A percentile compares a stretch with the other conserved stretches of the same genome.
Conservation (phyloP, 305 asterid species). For the Fraxinus greggii region DNA sequence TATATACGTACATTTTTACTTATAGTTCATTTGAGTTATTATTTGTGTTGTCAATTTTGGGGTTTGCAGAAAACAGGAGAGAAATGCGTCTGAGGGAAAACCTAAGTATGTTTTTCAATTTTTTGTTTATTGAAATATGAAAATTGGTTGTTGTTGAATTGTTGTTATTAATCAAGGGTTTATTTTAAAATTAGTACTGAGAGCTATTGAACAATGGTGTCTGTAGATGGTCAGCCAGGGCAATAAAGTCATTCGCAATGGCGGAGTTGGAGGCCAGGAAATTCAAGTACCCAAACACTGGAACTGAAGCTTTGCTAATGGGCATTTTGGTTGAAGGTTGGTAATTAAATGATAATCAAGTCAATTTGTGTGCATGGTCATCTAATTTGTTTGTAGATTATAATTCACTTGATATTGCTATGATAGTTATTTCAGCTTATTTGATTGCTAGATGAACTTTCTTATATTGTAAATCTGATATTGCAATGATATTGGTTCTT, state of each 20-base stretch:
- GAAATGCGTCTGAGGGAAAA: slow-evolving; percentile 41
- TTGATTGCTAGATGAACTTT: slow-evolving; percentile 2
- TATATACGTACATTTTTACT: not conserved
- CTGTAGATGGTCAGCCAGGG: slow-evolving; percentile 81
- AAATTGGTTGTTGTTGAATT: slow-evolving; percentile 7
- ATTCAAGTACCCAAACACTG: slow-evolving; percentile 77
- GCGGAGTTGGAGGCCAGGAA: slow-evolving; percentile 79
- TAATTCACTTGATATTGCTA: not conserved
- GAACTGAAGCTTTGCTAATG: slow-evolving; percentile 86
- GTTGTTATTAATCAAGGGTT: not conserved
- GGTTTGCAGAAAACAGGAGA: slow-evolving; percentile 47
- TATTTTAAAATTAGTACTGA: slow-evolving; percentile 3
- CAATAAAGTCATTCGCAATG: slow-evolving; percentile 80
- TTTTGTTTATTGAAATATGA: not conserved
- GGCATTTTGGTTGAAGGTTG: slow-evolving; percentile 87
- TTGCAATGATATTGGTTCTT: not conserved
- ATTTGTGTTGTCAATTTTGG: slow-evolving; percentile 2
- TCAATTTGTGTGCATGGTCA: slow-evolving; percentile 8
- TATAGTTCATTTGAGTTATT: not conserved
- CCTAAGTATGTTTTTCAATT: slow-evolving; percentile 43
- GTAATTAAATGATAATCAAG: slow-evolving; percentile 17
- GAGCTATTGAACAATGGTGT: slow-evolving; percentile 30
- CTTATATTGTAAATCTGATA: not conserved
- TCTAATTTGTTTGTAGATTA: slow-evolving; percentile 21
- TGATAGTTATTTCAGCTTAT: not conserved